Percentiles rank a stretch among this genome's conserved stretches.
phyloP scores from a whole-genome alignment of 2,329 filamentous ascomycete genomes.

The Cercospora zeae-maydis region DNA sequence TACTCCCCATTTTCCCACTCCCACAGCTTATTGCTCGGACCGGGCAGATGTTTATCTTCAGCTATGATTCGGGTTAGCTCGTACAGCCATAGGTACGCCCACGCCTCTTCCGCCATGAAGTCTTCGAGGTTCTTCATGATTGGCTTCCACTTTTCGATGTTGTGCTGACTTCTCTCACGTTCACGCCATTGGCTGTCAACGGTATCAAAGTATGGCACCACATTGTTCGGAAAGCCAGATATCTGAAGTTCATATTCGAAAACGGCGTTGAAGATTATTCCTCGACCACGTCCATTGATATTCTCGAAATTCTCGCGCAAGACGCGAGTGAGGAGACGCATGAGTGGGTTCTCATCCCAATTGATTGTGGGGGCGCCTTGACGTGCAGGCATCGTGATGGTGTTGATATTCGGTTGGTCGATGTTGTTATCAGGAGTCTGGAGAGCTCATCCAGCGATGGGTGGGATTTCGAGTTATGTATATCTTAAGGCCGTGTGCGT shows the following conservation, averaged over 20 bases:
- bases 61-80: not conserved
- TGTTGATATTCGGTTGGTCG: not conserved
- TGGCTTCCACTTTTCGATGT: not conserved
- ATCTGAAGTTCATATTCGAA: not conserved
- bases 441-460: not conserved
- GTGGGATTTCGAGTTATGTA: not conserved
- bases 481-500: not conserved
- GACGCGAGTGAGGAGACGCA: not conserved
- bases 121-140: not conserved
- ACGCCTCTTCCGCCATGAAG: not conserved
- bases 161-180: not conserved
- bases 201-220: not conserved
- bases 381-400: not conserved
- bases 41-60: not conserved
- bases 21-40: not conserved
- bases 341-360: not conserved
- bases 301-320: not conserved
- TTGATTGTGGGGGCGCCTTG: not conserved
- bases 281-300: not conserved
- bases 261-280: not conserved
- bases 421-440: not conserved
- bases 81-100: not conserved
- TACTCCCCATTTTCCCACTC: not conserved
- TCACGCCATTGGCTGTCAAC: not conserved
- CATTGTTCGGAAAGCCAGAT: not conserved